A percentile compares a stretch with the other conserved stretches of the same genome.
Conservation (phyloP, 2,329 filamentous ascomycete genomes). For the Cladobotryum mycophilum region DNA sequence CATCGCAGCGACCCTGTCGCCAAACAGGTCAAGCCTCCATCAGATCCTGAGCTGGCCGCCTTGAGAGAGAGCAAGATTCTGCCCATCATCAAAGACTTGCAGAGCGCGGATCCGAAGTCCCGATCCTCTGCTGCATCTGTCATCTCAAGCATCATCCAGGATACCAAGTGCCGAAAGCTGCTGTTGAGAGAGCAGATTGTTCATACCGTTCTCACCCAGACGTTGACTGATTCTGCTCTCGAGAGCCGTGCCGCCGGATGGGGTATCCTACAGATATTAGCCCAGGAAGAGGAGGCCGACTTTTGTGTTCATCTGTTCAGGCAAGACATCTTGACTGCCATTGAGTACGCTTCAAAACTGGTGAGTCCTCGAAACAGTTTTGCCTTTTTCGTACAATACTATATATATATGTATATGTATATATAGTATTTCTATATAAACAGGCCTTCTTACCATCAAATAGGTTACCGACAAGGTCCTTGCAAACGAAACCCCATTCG, state of each 20-base stretch:
- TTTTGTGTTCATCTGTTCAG: slow-evolving; percentile 61
- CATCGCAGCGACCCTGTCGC: slow-evolving; percentile 49
- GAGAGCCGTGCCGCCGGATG: slow-evolving; percentile 62
- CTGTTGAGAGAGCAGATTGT: slow-evolving; percentile 62
- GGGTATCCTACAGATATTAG: slow-evolving; percentile 57
- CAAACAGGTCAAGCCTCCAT: slow-evolving; percentile 53
- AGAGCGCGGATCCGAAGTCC: slow-evolving; percentile 52
- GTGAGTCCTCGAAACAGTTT: slow-evolving; percentile 31
- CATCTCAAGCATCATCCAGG: slow-evolving; percentile 56
- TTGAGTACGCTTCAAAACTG: slow-evolving; percentile 49
- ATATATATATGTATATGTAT: too few species aligned
- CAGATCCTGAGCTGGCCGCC: slow-evolving; percentile 57
- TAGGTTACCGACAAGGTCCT: slow-evolving; percentile 40
- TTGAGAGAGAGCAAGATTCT: slow-evolving; percentile 58
- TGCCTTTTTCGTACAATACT: background rate
- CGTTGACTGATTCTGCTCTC: slow-evolving; percentile 54
- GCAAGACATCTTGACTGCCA: slow-evolving; percentile 53
- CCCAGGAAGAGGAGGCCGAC: slow-evolving; percentile 57
- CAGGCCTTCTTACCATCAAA: background rate
- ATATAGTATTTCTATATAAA: background rate
- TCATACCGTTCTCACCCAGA: slow-evolving; percentile 56
- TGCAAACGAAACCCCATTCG: slow-evolving; percentile 35
- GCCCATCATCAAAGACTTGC: slow-evolving; percentile 55
- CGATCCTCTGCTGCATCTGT: slow-evolving; percentile 53
- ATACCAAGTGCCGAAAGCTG: slow-evolving; percentile 56